Base-by-base conservation (phyloP, 371 early-diverging fungal genomes). In the Nematocida minor region DNA sequence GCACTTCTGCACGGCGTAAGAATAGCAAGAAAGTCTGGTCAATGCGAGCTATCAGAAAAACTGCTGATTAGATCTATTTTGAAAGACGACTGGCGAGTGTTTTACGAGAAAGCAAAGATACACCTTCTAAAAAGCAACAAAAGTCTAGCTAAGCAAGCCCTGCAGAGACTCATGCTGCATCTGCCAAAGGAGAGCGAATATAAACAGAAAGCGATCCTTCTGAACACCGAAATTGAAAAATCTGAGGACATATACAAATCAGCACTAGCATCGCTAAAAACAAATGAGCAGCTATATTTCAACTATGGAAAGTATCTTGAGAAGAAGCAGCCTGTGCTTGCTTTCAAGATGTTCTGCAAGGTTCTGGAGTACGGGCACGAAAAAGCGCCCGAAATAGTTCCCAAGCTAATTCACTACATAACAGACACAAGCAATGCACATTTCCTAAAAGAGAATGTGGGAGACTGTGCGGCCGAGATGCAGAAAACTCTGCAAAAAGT, bases 231-330 rank as follows among this genome's bases (percentile, higher is more conserved):
- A 55, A 49, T 82, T 31, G 66, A 70, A 47, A 54, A 79, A 34
- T 53, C 67, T 4, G 77, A 81, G 46, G 74, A 79, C 22, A 47
- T 60, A 40, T 83, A 70, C 68, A 31, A 62, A 25, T 66, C 67
- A 42, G 67, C 69, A 31, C 49, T 83, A 7, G 20, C 38, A 6
- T 14, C 29, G 0, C 4, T 83, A 9, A 80, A 69, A 25, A 71
- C 81, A 47, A 55, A 40, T 71, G 69, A 63, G 38, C 47, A 55
- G 41, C 36, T 81, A 0, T 83, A 68, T 69, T 82, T 79, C 47
- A 53, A 54, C 7, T 69, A 66, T 66, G 85, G 80, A n/a, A 85
- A 83, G 79, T 77, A 62, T 38, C 48, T 83, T 27, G 85, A 84
- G 63, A 55, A 60, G 29, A 78, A 51, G 9, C 51, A 78, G 25